Conservation (phyloP, 768 basidiomycete genomes). For the Amanita muscaria region DNA sequence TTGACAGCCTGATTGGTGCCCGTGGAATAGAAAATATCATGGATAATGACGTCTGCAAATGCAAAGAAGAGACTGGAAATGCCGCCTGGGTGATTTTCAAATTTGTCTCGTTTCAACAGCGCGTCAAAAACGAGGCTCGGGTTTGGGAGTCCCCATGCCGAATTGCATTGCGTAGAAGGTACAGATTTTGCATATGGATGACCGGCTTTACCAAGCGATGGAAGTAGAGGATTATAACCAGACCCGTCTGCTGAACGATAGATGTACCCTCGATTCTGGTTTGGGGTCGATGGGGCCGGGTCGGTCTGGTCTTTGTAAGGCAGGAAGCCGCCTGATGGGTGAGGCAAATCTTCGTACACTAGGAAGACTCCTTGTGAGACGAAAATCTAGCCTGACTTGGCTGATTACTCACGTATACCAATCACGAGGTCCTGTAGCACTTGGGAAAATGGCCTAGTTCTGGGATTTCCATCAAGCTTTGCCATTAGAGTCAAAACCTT, state of each 20-base stretch:
- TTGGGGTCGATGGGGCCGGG: neutral
- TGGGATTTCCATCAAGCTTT: conserved; percentile 24
- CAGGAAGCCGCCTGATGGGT: conserved; percentile 55
- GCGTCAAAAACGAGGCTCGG: conserved; percentile 63
- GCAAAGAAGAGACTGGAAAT: conserved; percentile 71
- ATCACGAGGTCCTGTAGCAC: conserved; percentile 44
- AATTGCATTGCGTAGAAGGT: conserved; percentile 34
- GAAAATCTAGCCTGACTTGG: too few species aligned
- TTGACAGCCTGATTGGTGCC: conserved; percentile 48
- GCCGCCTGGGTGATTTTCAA: conserved; percentile 53
- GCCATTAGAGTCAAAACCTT: conserved; percentile 53
- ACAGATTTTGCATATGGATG: conserved; percentile 65
- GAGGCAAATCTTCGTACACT: conserved; percentile 79
- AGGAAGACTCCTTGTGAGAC: too few species aligned
- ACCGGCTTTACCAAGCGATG: conserved; percentile 50
- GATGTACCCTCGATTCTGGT: conserved; percentile 29
- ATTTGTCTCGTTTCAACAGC: conserved; percentile 45
- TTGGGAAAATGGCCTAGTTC: conserved; percentile 16
- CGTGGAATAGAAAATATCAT: conserved; percentile 54
- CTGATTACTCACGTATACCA: conserved; percentile 46
- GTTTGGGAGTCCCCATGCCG: conserved; percentile 48
- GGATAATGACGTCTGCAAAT: conserved; percentile 71
- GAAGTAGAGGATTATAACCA: conserved; percentile 46
- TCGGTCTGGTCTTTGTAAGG: neutral
- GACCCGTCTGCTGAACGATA: conserved; percentile 55